Percentiles rank a stretch among this genome's conserved stretches.
phyloP scores from a whole-genome alignment of 495 filamentous ascomycete species.

The Xylaria acuta region DNA sequence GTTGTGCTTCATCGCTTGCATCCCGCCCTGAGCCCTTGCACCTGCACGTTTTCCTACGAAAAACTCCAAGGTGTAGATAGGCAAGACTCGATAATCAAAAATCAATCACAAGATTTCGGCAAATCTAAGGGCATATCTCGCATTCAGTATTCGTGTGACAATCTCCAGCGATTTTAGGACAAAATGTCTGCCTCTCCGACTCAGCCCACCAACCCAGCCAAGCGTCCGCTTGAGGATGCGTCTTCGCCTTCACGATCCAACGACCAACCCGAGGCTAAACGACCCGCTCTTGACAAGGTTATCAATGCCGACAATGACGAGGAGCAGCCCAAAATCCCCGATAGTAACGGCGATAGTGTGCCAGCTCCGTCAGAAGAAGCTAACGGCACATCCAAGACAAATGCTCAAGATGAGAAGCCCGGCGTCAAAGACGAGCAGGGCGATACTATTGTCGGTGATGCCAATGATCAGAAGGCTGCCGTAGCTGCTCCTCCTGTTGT shows the following conservation, averaged over 20 bases:
- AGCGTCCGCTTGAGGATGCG: slow-evolving; percentile 95
- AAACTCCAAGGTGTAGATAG: slow-evolving; percentile 83
- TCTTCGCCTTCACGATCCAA: slow-evolving; percentile 89
- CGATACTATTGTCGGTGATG: slow-evolving; percentile 77
- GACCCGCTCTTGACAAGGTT: slow-evolving; percentile 92
- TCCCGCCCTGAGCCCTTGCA: slow-evolving; percentile 55
- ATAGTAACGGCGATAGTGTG: slow-evolving; percentile 47
- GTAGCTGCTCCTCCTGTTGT: slow-evolving; percentile 47
- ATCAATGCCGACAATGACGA: slow-evolving; percentile 61
- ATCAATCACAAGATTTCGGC: slow-evolving; percentile 50
- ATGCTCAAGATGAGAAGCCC: slow-evolving; percentile 60
- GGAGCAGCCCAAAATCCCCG: slow-evolving; percentile 44
- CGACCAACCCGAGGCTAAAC: slow-evolving; percentile 96
- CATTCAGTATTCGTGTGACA: slow-evolving; percentile 41
- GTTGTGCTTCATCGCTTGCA: slow-evolving; percentile 26
- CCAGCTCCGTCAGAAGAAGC: slow-evolving; percentile 38
- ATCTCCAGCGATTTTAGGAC: slow-evolving; percentile 41
- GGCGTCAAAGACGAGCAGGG: slow-evolving; percentile 65
- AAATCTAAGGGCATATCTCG: slow-evolving; percentile 39
- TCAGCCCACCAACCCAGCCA: slow-evolving; percentile 66
- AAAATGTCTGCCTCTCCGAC: slow-evolving; percentile 63
- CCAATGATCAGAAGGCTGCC: slow-evolving; percentile 54
- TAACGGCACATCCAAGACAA: slow-evolving; percentile 53
- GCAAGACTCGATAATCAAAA: slow-evolving; percentile 56
- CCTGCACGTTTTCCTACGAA: slow-evolving; percentile 92